Percentiles rank a stretch among this genome's conserved stretches.
phyloP scores from a whole-genome alignment of 2,329 filamentous ascomycete species.

The Fusarium staphyleae region DNA sequence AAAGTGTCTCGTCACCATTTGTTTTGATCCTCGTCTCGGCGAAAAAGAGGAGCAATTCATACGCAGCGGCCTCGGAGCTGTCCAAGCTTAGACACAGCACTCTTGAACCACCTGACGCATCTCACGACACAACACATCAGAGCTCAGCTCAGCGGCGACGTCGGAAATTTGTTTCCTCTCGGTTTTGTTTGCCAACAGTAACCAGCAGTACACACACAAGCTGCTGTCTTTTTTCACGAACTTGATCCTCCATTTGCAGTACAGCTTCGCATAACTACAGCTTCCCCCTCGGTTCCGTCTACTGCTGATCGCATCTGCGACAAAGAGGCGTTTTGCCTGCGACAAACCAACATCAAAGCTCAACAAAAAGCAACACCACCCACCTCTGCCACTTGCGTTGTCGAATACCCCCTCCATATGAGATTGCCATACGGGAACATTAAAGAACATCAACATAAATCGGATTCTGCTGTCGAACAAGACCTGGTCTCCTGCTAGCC shows the following conservation, averaged over 20 bases:
- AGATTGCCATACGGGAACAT: constrained; percentile 37
- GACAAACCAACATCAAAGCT: constrained; percentile 29
- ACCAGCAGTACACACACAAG: constrained; percentile 5
- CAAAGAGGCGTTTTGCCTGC: constrained; percentile 41
- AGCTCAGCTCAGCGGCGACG: constrained; percentile 16
- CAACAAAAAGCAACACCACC: constrained; percentile 28
- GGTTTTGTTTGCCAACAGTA: constrained; percentile 4
- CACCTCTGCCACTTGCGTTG: constrained; percentile 5
- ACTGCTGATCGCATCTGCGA: constrained; percentile 39
- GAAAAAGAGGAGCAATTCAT: constrained; percentile 10
- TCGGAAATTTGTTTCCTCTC: constrained; percentile 30
- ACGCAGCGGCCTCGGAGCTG: constrained; percentile 36
- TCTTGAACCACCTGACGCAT: constrained; percentile 37
- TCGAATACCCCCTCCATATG: constrained; percentile 32
- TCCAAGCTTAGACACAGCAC: constrained; percentile 35
- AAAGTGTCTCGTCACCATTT: constrained; percentile 1
- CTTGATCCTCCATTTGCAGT: constrained; percentile 18
- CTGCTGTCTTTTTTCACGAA: constrained; percentile 6
- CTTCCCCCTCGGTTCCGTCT: constrained; percentile 18
- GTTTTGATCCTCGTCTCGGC: constrained; percentile 4
- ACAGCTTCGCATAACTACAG: neutral
- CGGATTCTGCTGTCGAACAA: constrained; percentile 9
- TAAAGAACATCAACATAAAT: constrained; percentile 18
- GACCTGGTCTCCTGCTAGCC: neutral
- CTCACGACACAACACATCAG: constrained; percentile 31